Base-by-base conservation (phyloP, 345 rosid genomes). In the Geranium brycei region DNA sequence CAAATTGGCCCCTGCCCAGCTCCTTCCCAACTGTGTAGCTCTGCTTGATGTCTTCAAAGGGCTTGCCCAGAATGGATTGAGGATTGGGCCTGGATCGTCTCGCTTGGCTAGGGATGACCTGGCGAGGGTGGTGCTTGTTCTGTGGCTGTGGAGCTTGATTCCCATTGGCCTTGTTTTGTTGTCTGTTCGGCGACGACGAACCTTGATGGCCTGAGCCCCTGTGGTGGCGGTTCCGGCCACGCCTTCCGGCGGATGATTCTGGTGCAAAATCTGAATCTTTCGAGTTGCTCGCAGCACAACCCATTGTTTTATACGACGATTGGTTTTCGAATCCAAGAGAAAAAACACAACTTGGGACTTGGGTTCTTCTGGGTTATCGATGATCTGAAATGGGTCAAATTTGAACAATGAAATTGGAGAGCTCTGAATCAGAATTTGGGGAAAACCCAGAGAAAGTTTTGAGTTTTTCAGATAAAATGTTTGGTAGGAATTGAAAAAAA, bases 1-100 rank as follows among this genome's bases (percentile, higher is more conserved):
- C 95, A 67, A 85, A 87, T 17, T 85, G 95, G 64, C 97, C 97
- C 65, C 95, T 84, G 57, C 97, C 97, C 66, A 90, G 63, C 73
- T 87, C 92, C 23, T 77, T 82, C 2, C 95, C 87, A 0, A 90
- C 69, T 0, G 76, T 76, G 59, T 82, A 90, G 69, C 58, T 67
- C 55, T 72, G 73, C 74, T 59, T 85, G 62, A 90, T 70, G 65
- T 90, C 92, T 31, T 85, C 95, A 68, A 83, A 82, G 18, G 90
- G 85, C 60, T 82, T 83, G 0, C 85, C 95, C n/a, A 87, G 78
- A 32, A 90, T 78, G 12, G 84, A 72, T 3, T 79, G 81, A 17
- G 79, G 71, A 63, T 58, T 70, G 56, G 58, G 75, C 10, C 56
- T 71, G 5, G 66, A 60, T 31, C 57, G 66, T 31, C 65, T 17